Base-by-base conservation (phyloP, 768 basidiomycete genomes). In the Lentinula detonsa region DNA sequence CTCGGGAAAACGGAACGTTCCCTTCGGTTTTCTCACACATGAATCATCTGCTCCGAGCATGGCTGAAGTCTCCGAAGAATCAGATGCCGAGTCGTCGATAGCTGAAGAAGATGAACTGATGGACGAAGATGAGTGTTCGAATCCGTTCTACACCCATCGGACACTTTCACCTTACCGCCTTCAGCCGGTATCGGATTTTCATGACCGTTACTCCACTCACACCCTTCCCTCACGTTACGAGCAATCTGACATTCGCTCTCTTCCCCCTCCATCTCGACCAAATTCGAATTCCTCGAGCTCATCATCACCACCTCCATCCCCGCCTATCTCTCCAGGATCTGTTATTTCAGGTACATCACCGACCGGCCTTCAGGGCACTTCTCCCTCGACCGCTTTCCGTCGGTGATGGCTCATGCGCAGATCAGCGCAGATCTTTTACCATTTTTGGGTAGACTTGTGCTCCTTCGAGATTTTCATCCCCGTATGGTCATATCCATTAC, bases 131-230 rank as follows among this genome's bases (percentile, higher is more conserved):
- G 23, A n/a, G 1, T 39, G 23, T 49, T 23, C 33, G 5, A 33
- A 39, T 31, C 46, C 37, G 31, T 37, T 45, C 21, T 33, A 59
- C 40, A 15, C 16, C 13, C 21, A 21, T 18, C 21, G 28, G 23
- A 18, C 33, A 54, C 23, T 21, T 42, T 57, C 56, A 33, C 23
- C 57, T 16, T 59, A 35, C n/a, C 57, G 57, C 4, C 57, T 59
- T 37, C 57, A 59, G 18, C 57, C 57, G n/a, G 57, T 59, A 33
- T 59, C 46, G 18, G 57, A 59, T 48, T 59, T 59, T 37, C 31
- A 49, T 45, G 43, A 23, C 33, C 43, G 45, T 11, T 56, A 56
- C 15, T 21, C 54, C 7, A 40, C 4, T 15, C 40, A 43, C 6
- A 42, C n/a, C 1, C 37, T 56, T 1, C 46, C 46, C 33, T 42